Base-by-base conservation (phyloP, 108 stramenopile genomes). In the Aureococcus anophagefferens region DNA sequence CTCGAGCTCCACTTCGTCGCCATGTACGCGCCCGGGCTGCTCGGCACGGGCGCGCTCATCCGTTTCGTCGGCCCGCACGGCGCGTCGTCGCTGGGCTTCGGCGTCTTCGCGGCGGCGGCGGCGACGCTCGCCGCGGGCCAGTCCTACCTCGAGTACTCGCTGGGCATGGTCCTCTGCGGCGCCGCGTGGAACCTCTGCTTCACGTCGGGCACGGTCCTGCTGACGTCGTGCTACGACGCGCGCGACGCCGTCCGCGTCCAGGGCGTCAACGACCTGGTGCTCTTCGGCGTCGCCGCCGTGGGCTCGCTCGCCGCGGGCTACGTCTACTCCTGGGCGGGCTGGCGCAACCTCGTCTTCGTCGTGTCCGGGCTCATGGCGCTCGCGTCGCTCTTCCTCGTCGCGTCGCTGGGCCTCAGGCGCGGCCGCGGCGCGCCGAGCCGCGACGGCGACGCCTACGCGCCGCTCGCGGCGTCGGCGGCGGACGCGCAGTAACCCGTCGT, bases 151-250 rank as follows among this genome's bases (percentile, higher is more conserved):
- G 35, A 74, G 28, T 74, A 37, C 51, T 0, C 67, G 14, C 4
- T 68, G 46, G 73, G 73, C 31, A 74, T 74, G 73, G 66, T 74
- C 18, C 31, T 74, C 32, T 13, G 14, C 33, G 73, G 73, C 29
- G 18, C 67, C 46, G 73, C 66, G 21, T 74, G 73, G 73, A 74
- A 74, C 66, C 5, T 74, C 7, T 74, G 65, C 16, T 74, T 74
- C 32, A 65, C 73, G 32, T 5, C 67, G 29, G 73, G 66, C 1
- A 74, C 73, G 37, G 68, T 74, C 40, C 31, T 74, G 67, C 33
- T 74, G 40, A 74, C 73, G 31, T 4, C 62, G 28, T 67, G 33
- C 62, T 74, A 74, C 51, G 17, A 14, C 14, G 64, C 66, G 31
- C 0, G 0, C 14, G 73, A 74, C 32, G 73, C 73, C 3, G 4